Percentiles rank a stretch among this genome's conserved stretches.
phyloP scores from a whole-genome alignment of 345 rosid genomes.

The Dipteronia sinensis region DNA sequence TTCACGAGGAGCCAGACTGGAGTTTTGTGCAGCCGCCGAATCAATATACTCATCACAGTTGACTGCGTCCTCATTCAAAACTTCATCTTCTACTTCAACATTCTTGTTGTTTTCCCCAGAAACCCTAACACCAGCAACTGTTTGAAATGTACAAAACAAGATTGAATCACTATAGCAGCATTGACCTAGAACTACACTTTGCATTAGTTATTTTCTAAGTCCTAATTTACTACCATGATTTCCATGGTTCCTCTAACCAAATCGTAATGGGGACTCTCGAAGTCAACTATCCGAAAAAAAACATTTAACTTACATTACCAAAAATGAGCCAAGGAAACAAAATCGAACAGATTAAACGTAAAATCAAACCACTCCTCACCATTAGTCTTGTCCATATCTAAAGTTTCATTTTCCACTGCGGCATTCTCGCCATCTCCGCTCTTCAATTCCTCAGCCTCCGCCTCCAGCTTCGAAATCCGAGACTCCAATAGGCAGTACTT shows the following conservation, averaged over 20 bases:
- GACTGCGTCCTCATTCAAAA: background rate
- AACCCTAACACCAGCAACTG: too few species aligned
- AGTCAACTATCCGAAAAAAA: too few species aligned
- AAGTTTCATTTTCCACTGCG: background rate
- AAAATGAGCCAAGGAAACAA: background rate
- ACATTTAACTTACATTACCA: too few species aligned
- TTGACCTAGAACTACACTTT: background rate
- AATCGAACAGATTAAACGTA: background rate
- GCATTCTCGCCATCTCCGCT: background rate
- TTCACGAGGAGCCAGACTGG: too few species aligned
- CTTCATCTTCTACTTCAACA: background rate
- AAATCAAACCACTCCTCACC: background rate
- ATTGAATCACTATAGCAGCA: background rate
- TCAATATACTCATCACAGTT: background rate
- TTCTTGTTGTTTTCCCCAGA: too few species aligned
- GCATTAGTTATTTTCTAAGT: background rate
- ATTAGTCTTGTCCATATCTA: background rate
- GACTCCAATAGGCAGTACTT: constrained; percentile 23
- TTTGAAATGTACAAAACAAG: too few species aligned
- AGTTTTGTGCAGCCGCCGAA: too few species aligned
- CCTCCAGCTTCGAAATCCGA: constrained; percentile 26
- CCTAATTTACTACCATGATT: background rate
- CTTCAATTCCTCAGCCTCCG: background rate
- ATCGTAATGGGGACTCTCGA: too few species aligned
- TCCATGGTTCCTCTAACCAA: too few species aligned